Conservation (phyloP, 345 rosid genomes). For the Lepidium sativum region DNA sequence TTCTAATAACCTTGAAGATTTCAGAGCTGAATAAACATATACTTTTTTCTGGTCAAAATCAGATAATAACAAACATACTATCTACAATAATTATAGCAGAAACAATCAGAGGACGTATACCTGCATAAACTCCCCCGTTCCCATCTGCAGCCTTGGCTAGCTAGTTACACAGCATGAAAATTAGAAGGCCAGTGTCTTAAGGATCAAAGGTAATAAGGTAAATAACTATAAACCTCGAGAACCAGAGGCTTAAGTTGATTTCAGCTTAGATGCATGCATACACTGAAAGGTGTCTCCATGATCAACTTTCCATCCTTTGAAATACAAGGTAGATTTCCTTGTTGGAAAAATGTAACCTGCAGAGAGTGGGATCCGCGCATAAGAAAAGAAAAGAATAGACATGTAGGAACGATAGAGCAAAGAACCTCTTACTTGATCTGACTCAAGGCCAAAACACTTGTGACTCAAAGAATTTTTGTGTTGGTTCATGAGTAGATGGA, state of each 20-base stretch:
- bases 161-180: slow-evolving; percentile 36
- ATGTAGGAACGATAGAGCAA: background rate
- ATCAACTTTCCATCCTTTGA: slow-evolving; percentile 86
- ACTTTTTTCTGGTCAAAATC: slow-evolving; percentile 15
- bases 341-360: slow-evolving; percentile 91
- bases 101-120: slow-evolving; percentile 26
- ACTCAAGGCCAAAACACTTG: slow-evolving; percentile 82
- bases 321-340: slow-evolving; percentile 90
- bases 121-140: slow-evolving; percentile 94
- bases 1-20: slow-evolving; percentile 69
- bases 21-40: slow-evolving; percentile 48
- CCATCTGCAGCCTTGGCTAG: slow-evolving; percentile 98
- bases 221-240: background rate
- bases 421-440: slow-evolving; percentile 63
- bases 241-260: background rate
- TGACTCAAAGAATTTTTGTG: slow-evolving; percentile 76
- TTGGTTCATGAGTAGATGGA: slow-evolving; percentile 85
- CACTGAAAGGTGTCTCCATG: slow-evolving; percentile 92
- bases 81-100: background rate
- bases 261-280: slow-evolving; percentile 33
- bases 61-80: background rate
- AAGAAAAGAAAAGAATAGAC: background rate
- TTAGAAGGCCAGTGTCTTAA: background rate
- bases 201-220: background rate
- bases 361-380: background rate